A percentile compares a stretch with the other conserved stretches of the same genome.
phyloP scores from a whole-genome alignment of 192 early-diverging fungal genomes.

The Mortierella alpina region DNA sequence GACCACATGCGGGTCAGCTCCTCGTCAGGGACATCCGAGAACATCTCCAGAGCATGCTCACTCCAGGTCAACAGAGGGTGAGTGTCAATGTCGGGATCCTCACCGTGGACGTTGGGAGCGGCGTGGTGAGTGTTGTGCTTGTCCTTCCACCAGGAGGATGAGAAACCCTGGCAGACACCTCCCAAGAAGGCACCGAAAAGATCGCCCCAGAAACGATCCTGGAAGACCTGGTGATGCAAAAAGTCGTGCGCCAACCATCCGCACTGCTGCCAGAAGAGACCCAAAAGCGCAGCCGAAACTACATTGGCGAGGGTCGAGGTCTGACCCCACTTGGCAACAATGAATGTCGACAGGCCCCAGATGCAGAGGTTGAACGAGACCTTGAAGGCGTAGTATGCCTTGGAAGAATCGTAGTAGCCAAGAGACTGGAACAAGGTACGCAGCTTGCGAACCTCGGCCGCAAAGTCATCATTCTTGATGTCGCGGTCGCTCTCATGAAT shows the following conservation, averaged over 20 bases:
- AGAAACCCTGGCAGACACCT: constrained; percentile 81
- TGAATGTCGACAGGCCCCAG: constrained; percentile 55
- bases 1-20: constrained; percentile 61
- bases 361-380: constrained; percentile 67
- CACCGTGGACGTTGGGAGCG: constrained; percentile 79
- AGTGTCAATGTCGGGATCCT: constrained; percentile 89
- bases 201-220: constrained; percentile 71
- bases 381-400: constrained; percentile 77
- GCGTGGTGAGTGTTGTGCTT: constrained; percentile 92
- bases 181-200: constrained; percentile 76
- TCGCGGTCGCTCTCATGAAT: constrained; percentile 61
- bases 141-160: constrained; percentile 88
- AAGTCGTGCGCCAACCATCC: constrained; percentile 90
- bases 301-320: constrained; percentile 65
- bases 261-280: constrained; percentile 85
- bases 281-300: constrained; percentile 68
- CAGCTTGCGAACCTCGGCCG: constrained; percentile 70
- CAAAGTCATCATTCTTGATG: constrained; percentile 65
- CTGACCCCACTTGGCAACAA: constrained; percentile 65
- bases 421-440: constrained; percentile 60
- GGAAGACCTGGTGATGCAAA: constrained; percentile 84
- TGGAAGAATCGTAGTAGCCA: constrained; percentile 73
- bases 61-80: constrained; percentile 84
- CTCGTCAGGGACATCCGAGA: constrained; percentile 62
- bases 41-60: constrained; percentile 64